phyloP scores from a whole-genome alignment of 768 basidiomycete species.

The Trametopsis cervina region DNA sequence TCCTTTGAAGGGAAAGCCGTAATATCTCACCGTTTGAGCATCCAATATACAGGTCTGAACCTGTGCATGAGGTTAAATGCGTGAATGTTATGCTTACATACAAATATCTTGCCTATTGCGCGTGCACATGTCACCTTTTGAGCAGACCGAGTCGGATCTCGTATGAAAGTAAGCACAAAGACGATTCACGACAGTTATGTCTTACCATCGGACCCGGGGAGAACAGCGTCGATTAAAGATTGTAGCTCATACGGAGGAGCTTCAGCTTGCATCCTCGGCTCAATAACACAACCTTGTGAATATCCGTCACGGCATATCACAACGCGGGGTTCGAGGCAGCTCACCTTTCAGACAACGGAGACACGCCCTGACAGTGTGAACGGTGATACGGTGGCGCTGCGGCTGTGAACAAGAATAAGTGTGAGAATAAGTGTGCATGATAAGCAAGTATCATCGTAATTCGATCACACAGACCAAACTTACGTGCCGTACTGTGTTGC shows the following conservation, averaged over 20 bases:
- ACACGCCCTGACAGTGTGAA: background rate
- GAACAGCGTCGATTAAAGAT: constrained; percentile 16
- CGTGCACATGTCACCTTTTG: constrained; percentile 21
- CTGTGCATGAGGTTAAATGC: constrained; percentile 28
- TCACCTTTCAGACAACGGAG: background rate
- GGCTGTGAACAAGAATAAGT: background rate
- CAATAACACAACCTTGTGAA: background rate
- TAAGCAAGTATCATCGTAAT: no score
- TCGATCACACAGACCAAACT: no score
- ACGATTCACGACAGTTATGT: background rate
- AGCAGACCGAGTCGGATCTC: no score
- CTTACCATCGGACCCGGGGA: constrained; percentile 14
- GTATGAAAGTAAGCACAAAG: background rate
- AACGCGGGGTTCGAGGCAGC: background rate
- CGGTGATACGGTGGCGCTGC: background rate
- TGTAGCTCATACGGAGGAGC: constrained; percentile 55
- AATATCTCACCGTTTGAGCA: constrained; percentile 80
- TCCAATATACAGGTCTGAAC: constrained; percentile 82
- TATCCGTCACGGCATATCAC: background rate
- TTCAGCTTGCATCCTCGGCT: constrained; percentile 15
- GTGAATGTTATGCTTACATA: background rate
- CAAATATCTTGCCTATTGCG: constrained; percentile 18
- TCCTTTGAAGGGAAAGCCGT: constrained; percentile 66
- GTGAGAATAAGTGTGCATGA: no score
- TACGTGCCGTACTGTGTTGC: no score